Evolutionary conservation across 2,329 filamentous ascomycete genomes (phyloP).

Genomic region (Alternaria gansuensis): DNA sequence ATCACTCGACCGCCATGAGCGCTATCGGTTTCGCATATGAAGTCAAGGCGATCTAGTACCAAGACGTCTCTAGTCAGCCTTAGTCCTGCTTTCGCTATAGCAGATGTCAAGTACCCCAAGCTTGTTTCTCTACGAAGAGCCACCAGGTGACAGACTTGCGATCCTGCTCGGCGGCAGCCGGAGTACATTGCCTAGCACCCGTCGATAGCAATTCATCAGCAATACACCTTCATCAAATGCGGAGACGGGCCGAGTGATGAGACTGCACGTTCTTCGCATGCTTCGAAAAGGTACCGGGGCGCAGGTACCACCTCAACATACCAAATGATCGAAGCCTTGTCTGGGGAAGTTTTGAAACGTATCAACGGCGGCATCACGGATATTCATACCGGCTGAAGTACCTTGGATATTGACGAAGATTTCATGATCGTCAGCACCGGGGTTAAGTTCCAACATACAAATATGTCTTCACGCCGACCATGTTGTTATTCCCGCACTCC

Average conservation of each 20-base stretch:
- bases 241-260: constrained; percentile 20
- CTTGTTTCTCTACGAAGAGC: constrained; percentile 14
- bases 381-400: constrained; percentile 27
- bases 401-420: constrained; percentile 31
- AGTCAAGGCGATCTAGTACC: constrained; percentile 15
- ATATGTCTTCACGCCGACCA: constrained; percentile 18
- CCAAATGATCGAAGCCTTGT: constrained; percentile 21
- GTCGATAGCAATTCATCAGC: constrained; percentile 9
- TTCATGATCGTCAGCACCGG: constrained; percentile 13
- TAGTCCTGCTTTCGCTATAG: constrained; percentile 15
- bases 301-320: constrained; percentile 26
- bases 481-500: constrained; percentile 12
- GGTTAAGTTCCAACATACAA: constrained; percentile 24
- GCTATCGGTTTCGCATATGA: constrained; percentile 19
- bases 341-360: constrained; percentile 9
- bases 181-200: constrained; percentile 27
- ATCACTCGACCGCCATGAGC: constrained; percentile 2
- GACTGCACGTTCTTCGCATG: constrained; percentile 16
- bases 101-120: constrained; percentile 24
- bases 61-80: constrained; percentile 14
- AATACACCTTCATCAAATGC: constrained; percentile 28
- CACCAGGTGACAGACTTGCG: constrained; percentile 15
- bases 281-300: constrained; percentile 26
- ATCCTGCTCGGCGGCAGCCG: constrained; percentile 20
- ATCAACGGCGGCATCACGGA: constrained; percentile 27